phyloP scores from a whole-genome alignment of 2,329 filamentous ascomycete genomes.

The Xylariaceae sp. region DNA sequence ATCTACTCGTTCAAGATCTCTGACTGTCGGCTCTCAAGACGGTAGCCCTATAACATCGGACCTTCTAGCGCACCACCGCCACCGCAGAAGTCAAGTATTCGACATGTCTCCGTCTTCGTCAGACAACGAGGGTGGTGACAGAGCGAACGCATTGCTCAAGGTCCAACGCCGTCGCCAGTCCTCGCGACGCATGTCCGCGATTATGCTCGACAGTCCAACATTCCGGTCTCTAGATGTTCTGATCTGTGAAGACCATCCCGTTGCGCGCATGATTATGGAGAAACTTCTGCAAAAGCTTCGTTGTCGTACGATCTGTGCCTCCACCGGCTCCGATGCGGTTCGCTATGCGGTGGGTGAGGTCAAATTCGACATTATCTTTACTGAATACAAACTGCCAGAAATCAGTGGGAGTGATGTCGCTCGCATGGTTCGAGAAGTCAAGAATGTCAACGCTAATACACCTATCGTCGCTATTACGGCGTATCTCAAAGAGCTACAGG shows the following conservation, averaged over 20 bases:
- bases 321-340: slow-evolving; percentile 85
- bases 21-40: slow-evolving; percentile 92
- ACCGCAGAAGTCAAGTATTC: slow-evolving; percentile 88
- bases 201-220: slow-evolving; percentile 76
- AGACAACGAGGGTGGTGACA: slow-evolving; percentile 82
- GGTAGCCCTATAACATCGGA: slow-evolving; percentile 69
- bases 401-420: slow-evolving; percentile 94
- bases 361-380: slow-evolving; percentile 98
- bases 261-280: slow-evolving; percentile 98
- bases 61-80: slow-evolving; percentile 70
- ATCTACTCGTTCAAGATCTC: slow-evolving; percentile 71
- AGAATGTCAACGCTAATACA: slow-evolving; percentile 89
- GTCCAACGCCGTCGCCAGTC: slow-evolving; percentile 94
- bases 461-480: slow-evolving; percentile 96
- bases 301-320: slow-evolving; percentile 87
- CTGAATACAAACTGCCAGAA: slow-evolving; percentile 91
- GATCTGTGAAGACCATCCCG: slow-evolving; percentile 96
- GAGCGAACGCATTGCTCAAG: slow-evolving; percentile 82
- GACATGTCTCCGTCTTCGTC: slow-evolving; percentile 97
- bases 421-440: slow-evolving; percentile 95
- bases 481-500: slow-evolving; percentile 94
- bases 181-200: slow-evolving; percentile 87
- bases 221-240: slow-evolving; percentile 91
- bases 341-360: slow-evolving; percentile 94
- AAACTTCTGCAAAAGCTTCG: slow-evolving; percentile 91